Percentiles rank a stretch among this genome's conserved stretches.
Evolutionary conservation across 371 early-diverging fungal genomes (phyloP).

Genomic region (Lichtheimia ornata): DNA sequence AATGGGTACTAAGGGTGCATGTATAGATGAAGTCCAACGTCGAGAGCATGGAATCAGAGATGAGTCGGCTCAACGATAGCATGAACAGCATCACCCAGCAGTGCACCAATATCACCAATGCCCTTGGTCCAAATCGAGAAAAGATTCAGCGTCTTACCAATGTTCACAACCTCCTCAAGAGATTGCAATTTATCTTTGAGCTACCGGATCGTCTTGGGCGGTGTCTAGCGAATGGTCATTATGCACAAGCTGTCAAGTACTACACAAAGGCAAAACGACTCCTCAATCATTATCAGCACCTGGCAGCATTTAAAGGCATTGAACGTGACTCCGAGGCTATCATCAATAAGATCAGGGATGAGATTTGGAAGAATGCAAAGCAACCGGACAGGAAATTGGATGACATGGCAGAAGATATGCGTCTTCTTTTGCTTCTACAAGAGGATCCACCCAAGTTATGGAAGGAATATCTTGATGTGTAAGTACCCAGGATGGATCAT

Average conservation of each 20-base stretch:
- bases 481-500: slow-evolving; percentile 12
- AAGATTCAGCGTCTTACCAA: slow-evolving; percentile 75
- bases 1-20: not conserved
- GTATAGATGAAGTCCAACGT: slow-evolving; percentile 75
- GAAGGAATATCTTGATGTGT: slow-evolving; percentile 55
- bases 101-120: slow-evolving; percentile 55
- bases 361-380: slow-evolving; percentile 43
- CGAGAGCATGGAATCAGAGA: slow-evolving; percentile 79
- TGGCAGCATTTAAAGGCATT: slow-evolving; percentile 77
- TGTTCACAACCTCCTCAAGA: slow-evolving; percentile 75
- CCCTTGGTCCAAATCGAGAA: slow-evolving; percentile 65
- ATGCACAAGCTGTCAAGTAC: slow-evolving; percentile 75
- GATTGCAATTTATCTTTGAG: slow-evolving; percentile 86
- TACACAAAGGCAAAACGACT: slow-evolving; percentile 73
- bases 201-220: slow-evolving; percentile 73
- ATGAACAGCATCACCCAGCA: slow-evolving; percentile 66
- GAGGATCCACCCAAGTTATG: slow-evolving; percentile 47
- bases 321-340: slow-evolving; percentile 75
- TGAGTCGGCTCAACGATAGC: slow-evolving; percentile 69
- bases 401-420: slow-evolving; percentile 56
- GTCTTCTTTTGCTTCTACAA: slow-evolving; percentile 61
- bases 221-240: slow-evolving; percentile 58
- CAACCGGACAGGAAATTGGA: slow-evolving; percentile 21
- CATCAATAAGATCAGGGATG: slow-evolving; percentile 66
- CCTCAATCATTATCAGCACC: slow-evolving; percentile 73